Evolutionary conservation across 805 yeast species (phyloP).

Genomic region (Saccharomycopsis amapae): DNA sequence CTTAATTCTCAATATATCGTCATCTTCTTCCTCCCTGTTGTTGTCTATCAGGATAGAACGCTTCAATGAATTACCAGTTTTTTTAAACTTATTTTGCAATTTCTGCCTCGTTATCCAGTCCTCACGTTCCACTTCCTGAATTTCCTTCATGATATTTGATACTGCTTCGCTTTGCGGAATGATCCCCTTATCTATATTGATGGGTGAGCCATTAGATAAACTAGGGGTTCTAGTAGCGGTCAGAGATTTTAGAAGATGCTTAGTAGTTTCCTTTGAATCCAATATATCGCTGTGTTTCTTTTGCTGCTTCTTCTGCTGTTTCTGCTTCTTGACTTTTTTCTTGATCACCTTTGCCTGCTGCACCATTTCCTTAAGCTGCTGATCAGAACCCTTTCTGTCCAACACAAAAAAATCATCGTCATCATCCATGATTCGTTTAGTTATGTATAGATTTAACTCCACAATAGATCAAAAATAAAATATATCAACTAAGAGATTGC

Average conservation of each 20-base stretch:
- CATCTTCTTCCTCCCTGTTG: slow-evolving; percentile 2
- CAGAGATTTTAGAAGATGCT: neutral
- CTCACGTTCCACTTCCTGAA: slow-evolving; percentile 6
- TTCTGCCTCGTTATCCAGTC: neutral
- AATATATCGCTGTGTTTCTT: neutral
- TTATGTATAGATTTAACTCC: neutral
- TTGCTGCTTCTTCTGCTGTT: slow-evolving; percentile 11
- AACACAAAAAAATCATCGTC: slow-evolving; percentile 17
- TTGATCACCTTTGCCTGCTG: neutral
- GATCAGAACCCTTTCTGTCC: neutral
- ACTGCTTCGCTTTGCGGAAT: slow-evolving; percentile 2
- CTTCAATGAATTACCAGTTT: too few species aligned
- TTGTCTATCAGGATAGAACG: too few species aligned
- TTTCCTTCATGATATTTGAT: slow-evolving; percentile 5
- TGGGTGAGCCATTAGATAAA: neutral
- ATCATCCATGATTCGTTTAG: slow-evolving; percentile 7
- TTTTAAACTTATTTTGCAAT: neutral
- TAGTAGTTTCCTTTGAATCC: slow-evolving; percentile 1
- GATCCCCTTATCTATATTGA: neutral
- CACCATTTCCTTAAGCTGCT: neutral
- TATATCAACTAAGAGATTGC: too few species aligned
- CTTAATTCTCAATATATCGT: slow-evolving; percentile 3
- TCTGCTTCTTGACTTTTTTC: slow-evolving; percentile 4
- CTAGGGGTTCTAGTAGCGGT: too few species aligned
- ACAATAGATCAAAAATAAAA: too few species aligned